Conservation (phyloP, 805 yeast species). For the Danielia oregonensis region DNA sequence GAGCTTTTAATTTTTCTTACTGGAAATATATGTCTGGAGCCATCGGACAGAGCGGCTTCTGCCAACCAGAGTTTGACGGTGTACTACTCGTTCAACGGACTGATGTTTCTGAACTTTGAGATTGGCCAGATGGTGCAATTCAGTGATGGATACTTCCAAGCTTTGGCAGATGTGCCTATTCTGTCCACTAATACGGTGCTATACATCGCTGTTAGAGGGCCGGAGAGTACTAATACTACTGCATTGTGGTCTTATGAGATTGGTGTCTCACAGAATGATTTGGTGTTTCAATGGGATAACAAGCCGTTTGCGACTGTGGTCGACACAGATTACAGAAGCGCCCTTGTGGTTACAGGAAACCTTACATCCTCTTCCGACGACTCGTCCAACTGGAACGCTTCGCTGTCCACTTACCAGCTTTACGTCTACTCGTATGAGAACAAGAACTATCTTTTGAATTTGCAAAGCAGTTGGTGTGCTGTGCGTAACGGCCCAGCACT, state of each 20-base stretch:
- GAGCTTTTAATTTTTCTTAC: constrained; percentile 47
- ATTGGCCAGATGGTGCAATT: constrained; percentile 27
- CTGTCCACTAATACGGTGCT: constrained; percentile 12
- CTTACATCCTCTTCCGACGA: constrained; percentile 22
- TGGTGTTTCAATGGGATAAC: constrained; percentile 68
- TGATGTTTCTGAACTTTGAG: constrained; percentile 28
- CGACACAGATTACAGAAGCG: constrained; percentile 69
- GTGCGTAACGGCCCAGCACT: constrained; percentile 50
- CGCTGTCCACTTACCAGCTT: constrained; percentile 33
- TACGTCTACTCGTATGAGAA: constrained; percentile 46
- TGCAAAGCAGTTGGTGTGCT: constrained; percentile 71
- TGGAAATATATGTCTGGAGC: constrained; percentile 46
- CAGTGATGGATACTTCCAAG: constrained; percentile 36
- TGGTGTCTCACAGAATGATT: constrained; percentile 60
- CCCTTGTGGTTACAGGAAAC: constrained; percentile 60
- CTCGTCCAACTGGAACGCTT: constrained; percentile 17
- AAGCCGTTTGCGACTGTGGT: constrained; percentile 52
- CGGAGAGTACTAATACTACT: constrained; percentile 32
- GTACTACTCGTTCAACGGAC: constrained; percentile 36
- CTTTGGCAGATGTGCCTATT: constrained; percentile 32
- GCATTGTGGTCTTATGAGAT: constrained; percentile 60
- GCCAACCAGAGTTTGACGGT: constrained; percentile 29
- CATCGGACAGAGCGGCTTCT: constrained; percentile 17
- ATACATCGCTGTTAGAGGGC: constrained; percentile 40
- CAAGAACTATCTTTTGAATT: constrained; percentile 28